A percentile compares a stretch with the other conserved stretches of the same genome.
These are phyloP conservation scores for Daedaleopsis sinensis DNA, from an alignment of 768 basidiomycete species.

Conservation along the genomic window DNA sequence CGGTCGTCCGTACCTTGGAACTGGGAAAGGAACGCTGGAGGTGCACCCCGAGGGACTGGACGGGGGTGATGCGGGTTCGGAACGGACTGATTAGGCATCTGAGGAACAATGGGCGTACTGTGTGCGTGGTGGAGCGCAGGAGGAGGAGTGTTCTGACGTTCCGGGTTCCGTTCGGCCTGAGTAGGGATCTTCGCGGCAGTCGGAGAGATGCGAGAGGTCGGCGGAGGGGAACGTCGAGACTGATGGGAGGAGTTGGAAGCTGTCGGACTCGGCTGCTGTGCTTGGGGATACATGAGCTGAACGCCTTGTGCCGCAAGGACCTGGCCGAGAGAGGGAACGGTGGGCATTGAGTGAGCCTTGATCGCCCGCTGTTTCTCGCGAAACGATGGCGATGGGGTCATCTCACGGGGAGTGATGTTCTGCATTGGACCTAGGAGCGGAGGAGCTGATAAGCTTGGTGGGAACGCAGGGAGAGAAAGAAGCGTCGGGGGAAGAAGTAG, in stretches of 20 bases:
- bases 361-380: constrained; percentile 52
- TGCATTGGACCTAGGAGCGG: constrained; percentile 31
- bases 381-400: constrained; percentile 45
- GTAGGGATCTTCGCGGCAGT: constrained; percentile 36
- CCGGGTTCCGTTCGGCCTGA: constrained; percentile 27
- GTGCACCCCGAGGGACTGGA: constrained; percentile 58
- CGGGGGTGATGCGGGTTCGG: constrained; percentile 59
- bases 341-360: constrained; percentile 64
- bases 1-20: constrained; percentile 57
- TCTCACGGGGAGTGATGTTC: constrained; percentile 42
- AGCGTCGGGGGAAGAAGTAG: constrained; percentile 20
- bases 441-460: constrained; percentile 23
- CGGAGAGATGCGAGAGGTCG: constrained; percentile 35
- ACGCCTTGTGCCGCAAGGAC: constrained; percentile 45
- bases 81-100: constrained; percentile 32
- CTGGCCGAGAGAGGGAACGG: constrained; percentile 60
- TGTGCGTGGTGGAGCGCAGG: constrained; percentile 38
- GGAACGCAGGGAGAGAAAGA: constrained; percentile 18
- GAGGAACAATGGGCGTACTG: constrained; percentile 34
- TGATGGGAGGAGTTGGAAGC: constrained; percentile 37
- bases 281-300: constrained; percentile 38
- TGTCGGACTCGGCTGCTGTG: constrained; percentile 41
- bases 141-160: constrained; percentile 52
- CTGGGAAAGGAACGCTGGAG: constrained; percentile 58
- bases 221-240: constrained; percentile 36